These are phyloP conservation scores for Metschnikowia corniflorae DNA, from an alignment of 805 yeast species.

Conservation along the genomic window DNA sequence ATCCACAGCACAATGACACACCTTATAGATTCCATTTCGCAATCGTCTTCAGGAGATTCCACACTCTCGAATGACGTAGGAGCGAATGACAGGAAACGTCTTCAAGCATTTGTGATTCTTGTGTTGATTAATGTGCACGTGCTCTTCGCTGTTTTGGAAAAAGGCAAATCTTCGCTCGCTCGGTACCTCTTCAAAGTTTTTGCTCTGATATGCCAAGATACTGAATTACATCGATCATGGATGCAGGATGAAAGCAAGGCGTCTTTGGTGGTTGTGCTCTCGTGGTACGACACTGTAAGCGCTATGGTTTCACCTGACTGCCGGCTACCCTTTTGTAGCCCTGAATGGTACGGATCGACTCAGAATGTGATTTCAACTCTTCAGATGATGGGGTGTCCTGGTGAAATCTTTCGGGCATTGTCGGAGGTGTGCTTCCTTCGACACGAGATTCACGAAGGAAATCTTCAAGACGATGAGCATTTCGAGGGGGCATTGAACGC, in stretches of 20 bases:
- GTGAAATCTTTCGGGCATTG: constrained; percentile 49
- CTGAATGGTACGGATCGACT: constrained; percentile 49
- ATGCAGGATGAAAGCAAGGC: constrained; percentile 47
- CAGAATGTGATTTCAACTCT: constrained; percentile 45
- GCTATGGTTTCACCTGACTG: constrained; percentile 57
- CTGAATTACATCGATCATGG: constrained; percentile 37
- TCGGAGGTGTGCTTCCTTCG: constrained; percentile 41
- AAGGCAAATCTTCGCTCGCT: constrained; percentile 51
- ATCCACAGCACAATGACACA: constrained; percentile 56
- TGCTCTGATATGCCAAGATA: constrained; percentile 47
- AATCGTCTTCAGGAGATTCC: constrained; percentile 6
- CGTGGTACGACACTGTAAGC: constrained; percentile 59
- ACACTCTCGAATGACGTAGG: constrained; percentile 9
- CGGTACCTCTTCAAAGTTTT: constrained; percentile 48
- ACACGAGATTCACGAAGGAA: constrained; percentile 19
- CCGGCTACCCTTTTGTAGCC: constrained; percentile 50
- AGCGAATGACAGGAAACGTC: not conserved
- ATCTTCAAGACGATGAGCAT: constrained; percentile 8
- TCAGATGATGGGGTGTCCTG: constrained; percentile 59
- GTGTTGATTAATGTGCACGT: constrained; percentile 53
- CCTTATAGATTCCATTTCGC: constrained; percentile 41
- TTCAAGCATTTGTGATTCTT: constrained; percentile 40
- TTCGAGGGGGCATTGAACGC: constrained; percentile 23
- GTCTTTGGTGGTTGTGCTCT: constrained; percentile 47
- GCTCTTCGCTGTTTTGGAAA: constrained; percentile 50